Conservation (phyloP, 306 rosid species). For the Trifolium pratense region DNA sequence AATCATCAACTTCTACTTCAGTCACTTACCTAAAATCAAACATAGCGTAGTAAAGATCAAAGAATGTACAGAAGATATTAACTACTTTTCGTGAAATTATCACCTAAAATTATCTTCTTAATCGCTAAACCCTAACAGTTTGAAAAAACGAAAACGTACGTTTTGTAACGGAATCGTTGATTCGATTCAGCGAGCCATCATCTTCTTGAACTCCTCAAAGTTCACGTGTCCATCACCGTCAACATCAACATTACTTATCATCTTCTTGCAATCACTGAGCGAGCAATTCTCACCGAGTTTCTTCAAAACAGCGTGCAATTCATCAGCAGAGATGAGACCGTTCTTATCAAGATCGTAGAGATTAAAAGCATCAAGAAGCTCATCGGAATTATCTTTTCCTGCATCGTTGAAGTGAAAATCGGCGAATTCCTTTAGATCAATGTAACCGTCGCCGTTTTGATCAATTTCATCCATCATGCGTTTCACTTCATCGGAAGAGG, state of each 20-base stretch:
- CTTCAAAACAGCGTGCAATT: constrained; percentile 71
- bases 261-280: constrained; percentile 64
- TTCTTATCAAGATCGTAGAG: constrained; percentile 87
- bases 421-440: constrained; percentile 74
- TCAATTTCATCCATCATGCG: constrained; percentile 83
- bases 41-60: background rate
- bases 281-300: constrained; percentile 85
- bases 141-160: constrained; percentile 29
- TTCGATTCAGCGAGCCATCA: constrained; percentile 66
- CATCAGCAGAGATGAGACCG: constrained; percentile 77
- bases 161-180: no score
- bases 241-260: constrained; percentile 82
- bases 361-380: constrained; percentile 86
- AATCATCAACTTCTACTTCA: background rate
- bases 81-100: constrained; percentile 25
- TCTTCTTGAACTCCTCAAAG: constrained; percentile 94
- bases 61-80: constrained; percentile 23
- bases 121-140: constrained; percentile 1
- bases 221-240: constrained; percentile 91
- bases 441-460: constrained; percentile 84
- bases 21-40: constrained; percentile 29
- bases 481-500: constrained; percentile 61
- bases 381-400: constrained; percentile 45
- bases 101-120: background rate
- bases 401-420: constrained; percentile 53